Base-by-base conservation (phyloP, 495 filamentous ascomycete genomes). In the Tuber aestivum region DNA sequence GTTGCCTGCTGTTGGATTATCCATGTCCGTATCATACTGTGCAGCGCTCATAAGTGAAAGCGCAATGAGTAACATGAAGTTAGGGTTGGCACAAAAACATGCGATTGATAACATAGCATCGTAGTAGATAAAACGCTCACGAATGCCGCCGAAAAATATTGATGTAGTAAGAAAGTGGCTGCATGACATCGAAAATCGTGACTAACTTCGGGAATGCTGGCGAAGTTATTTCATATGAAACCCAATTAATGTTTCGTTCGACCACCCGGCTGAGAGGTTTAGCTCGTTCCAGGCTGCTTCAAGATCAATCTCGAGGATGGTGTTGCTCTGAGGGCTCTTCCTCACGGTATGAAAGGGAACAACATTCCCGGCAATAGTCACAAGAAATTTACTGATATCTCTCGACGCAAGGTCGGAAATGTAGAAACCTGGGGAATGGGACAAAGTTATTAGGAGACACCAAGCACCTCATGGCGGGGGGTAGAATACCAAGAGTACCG, bases 171-270 rank as follows among this genome's bases (percentile, higher is more conserved):
- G 8, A n/a, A n/a, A 23, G 48, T 50, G 23, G 48, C 23, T 1
- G 18, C n/a, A 32, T 32, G n/a, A 12, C 37, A 41, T 8, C 50
- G 14, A 37, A 23, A 27, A 21, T 61, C 27, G 50, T 42, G 38
- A n/a, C 12, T 9, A 27, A 27, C n/a, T 61, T 21, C 27, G 32
- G 3, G 16, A 32, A 32, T 0, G 56, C 1, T 61, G n/a, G 56
- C 32, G 3, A 50, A 6, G 41, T 42, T 80, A 75, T 38, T 71
- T 21, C 27, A 80, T 76, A 32, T 80, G 77, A 69, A 97, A 84
- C 83, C 92, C 90, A 32, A 97, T 86, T 56, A 87, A 86, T 42
- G 93, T 89, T 82, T 97, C 94, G 79, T 97, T 97, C 70, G 90
- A 91, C 92, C 93, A 97, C 27, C 92, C 90, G 56, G 89, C 86